These are phyloP conservation scores for Santalum album DNA, from an alignment of 164 flowering plant genomes.

Conservation along the genomic window DNA sequence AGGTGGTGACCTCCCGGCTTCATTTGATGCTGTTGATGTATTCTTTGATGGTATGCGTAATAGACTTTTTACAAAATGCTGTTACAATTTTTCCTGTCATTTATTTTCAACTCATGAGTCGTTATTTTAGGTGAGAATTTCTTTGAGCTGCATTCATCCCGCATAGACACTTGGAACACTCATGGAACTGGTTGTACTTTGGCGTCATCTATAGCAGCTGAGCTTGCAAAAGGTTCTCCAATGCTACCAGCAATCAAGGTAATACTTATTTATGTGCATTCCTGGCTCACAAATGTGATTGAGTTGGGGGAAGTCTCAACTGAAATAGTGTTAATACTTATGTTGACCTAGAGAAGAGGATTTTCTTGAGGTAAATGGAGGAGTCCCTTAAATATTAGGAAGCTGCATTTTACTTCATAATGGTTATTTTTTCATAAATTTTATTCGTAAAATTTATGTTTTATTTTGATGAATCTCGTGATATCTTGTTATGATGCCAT, in stretches of 20 bases:
- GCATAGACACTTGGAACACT: conserved; percentile 68
- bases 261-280: conserved; percentile 5
- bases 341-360: no score
- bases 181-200: conserved; percentile 98
- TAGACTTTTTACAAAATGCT: conserved; percentile 1
- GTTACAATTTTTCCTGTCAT: background rate
- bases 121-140: conserved; percentile 42
- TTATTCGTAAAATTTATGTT: no score
- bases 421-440: no score
- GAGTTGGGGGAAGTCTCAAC: background rate
- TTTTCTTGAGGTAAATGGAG: no score
- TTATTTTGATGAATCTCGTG: no score
- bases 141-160: conserved; percentile 60
- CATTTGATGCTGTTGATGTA: conserved; percentile 79
- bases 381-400: no score
- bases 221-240: conserved; percentile 82
- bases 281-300: background rate
- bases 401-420: no score
- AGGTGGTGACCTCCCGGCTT: conserved; percentile 87
- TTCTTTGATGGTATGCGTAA: conserved; percentile 67
- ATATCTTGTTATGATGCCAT: no score
- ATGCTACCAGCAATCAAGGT: conserved; percentile 84
- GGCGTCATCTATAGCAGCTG: conserved; percentile 95
- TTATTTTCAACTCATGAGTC: background rate
- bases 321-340: no score